Evolutionary conservation across 805 yeast genomes (phyloP).

Genomic region (Vanderwaltozyma yarrowii): DNA sequence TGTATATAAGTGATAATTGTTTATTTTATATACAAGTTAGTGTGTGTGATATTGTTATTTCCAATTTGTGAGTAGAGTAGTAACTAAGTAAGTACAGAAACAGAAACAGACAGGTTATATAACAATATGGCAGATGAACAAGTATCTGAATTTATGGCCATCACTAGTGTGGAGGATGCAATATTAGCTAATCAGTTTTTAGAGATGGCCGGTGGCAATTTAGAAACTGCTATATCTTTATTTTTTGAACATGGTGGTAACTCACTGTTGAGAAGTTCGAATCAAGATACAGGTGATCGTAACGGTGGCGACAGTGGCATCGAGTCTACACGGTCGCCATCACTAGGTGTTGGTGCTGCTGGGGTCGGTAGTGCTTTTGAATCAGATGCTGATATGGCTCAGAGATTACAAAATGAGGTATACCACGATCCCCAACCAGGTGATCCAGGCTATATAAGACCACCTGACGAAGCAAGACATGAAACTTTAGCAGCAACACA

Average conservation of each 20-base stretch:
- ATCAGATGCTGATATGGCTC: constrained; percentile 53
- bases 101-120: too few species aligned
- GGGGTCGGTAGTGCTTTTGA: too few species aligned
- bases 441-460: constrained; percentile 44
- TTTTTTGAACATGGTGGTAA: constrained; percentile 58
- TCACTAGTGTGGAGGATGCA: constrained; percentile 65
- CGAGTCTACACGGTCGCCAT: too few species aligned
- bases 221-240: constrained; percentile 77
- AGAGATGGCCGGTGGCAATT: constrained; percentile 64
- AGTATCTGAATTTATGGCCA: constrained; percentile 68
- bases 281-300: background rate
- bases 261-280: constrained; percentile 8
- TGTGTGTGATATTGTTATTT: too few species aligned
- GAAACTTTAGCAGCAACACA: constrained; percentile 52
- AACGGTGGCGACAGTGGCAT: background rate
- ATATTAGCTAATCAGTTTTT: constrained; percentile 64
- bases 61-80: too few species aligned
- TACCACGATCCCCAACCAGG: constrained; percentile 31
- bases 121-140: constrained; percentile 34
- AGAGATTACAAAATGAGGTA: constrained; percentile 53
- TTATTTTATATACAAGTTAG: too few species aligned
- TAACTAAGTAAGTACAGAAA: too few species aligned
- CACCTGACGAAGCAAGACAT: constrained; percentile 57
- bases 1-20: too few species aligned
- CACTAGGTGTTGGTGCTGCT: constrained; percentile 3